phyloP scores from a whole-genome alignment of 768 basidiomycete genomes.

The Phanerodontia chrysosporium region DNA sequence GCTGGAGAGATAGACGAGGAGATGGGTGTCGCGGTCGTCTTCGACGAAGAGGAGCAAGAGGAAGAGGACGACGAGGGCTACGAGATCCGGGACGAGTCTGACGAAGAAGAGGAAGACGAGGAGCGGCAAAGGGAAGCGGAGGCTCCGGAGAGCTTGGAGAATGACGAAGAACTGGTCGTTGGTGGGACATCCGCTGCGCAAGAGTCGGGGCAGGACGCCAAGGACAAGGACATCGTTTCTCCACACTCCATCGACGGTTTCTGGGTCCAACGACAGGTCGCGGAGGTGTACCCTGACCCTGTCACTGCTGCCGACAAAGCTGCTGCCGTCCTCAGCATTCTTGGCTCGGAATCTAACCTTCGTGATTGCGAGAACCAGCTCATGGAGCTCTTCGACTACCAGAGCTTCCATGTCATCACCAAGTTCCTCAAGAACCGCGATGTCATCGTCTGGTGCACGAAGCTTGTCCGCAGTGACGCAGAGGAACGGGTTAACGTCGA shows the following conservation, averaged over 20 bases:
- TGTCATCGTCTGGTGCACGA: constrained; percentile 96
- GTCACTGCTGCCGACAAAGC: constrained; percentile 94
- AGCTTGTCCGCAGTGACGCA: constrained; percentile 83
- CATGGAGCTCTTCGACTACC: constrained; percentile 95
- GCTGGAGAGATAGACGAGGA: constrained; percentile 94
- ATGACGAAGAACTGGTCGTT: constrained; percentile 73
- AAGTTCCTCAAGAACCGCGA: constrained; percentile 95
- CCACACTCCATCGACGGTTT: constrained; percentile 94
- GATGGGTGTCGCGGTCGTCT: constrained; percentile 95
- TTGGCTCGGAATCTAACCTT: constrained; percentile 80
- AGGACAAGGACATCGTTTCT: constrained; percentile 78
- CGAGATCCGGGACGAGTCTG: constrained; percentile 76
- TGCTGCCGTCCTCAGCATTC: constrained; percentile 73
- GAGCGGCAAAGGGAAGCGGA: constrained; percentile 48
- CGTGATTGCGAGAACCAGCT: constrained; percentile 95
- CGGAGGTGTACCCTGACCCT: constrained; percentile 89
- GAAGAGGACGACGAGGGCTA: constrained; percentile 87
- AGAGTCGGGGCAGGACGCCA: constrained; percentile 36
- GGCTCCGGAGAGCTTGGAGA: constrained; percentile 42
- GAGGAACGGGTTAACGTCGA: constrained; percentile 91
- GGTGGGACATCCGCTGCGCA: constrained; percentile 49
- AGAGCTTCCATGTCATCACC: constrained; percentile 85
- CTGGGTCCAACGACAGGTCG: constrained; percentile 96
- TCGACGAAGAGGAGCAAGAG: constrained; percentile 95
- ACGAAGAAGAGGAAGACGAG: constrained; percentile 69